phyloP scores from a whole-genome alignment of 2,329 filamentous ascomycete species.

The Biscogniauxia mediterranea region DNA sequence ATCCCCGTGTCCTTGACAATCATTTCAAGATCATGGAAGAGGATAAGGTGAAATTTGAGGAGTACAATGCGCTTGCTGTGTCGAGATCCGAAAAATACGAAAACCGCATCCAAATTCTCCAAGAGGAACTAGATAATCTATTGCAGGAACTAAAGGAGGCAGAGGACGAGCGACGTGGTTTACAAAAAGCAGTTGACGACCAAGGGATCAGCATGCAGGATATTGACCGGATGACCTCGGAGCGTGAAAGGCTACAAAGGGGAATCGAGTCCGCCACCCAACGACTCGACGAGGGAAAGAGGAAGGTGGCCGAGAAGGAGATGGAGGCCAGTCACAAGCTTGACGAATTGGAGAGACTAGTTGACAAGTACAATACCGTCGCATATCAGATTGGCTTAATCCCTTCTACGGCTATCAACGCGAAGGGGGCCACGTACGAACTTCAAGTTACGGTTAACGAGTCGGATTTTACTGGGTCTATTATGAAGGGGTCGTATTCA shows the following conservation, averaged over 20 bases:
- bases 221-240: constrained; percentile 97
- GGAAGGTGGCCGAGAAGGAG: constrained; percentile 80
- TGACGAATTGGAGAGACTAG: constrained; percentile 86
- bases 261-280: constrained; percentile 74
- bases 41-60: constrained; percentile 91
- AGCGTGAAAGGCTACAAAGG: constrained; percentile 89
- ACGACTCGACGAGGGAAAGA: constrained; percentile 82
- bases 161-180: constrained; percentile 74
- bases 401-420: constrained; percentile 78
- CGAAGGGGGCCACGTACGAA: constrained; percentile 82
- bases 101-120: constrained; percentile 73
- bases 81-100: constrained; percentile 89
- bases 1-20: constrained; percentile 80
- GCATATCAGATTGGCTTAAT: constrained; percentile 94
- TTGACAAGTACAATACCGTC: constrained; percentile 89
- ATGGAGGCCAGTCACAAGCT: constrained; percentile 80
- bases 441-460: constrained; percentile 79
- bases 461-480: constrained; percentile 71
- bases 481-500: constrained; percentile 45
- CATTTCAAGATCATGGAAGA: constrained; percentile 92
- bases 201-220: constrained; percentile 96
- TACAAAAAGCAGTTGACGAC: constrained; percentile 86
- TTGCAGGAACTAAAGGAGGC: constrained; percentile 72
- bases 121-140: constrained; percentile 81
- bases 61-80: constrained; percentile 83